Base-by-base conservation (phyloP, 2,329 filamentous ascomycete species). In the Diaporthe longicolla region DNA sequence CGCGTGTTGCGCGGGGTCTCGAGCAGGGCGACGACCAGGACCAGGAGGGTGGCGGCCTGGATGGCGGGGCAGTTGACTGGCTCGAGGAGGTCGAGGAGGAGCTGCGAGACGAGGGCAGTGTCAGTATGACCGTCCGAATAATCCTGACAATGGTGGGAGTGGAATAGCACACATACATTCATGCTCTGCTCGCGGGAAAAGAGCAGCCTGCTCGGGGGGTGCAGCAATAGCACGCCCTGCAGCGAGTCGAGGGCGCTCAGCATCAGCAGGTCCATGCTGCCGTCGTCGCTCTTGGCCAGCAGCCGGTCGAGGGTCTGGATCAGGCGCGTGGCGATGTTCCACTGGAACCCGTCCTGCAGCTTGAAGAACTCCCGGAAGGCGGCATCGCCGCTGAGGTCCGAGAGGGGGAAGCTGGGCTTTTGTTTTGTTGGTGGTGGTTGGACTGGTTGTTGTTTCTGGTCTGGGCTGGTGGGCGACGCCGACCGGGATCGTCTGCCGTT, bases 361-460 rank as follows among this genome's bases (percentile, higher is more conserved):
- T 97, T 95, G 87, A 98, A 98, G 86, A 98, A 98, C 83, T 98
- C 95, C 77, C 94, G 89, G 82, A 98, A 98, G 26, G 95, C 96
- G 26, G 94, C 94, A 83, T 98, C 97, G 76, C 92, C 90, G 68
- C 90, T 89, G 76, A 98, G 85, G 73, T 95, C 92, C 29, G 86
- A 85, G 66, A 98, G 88, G 19, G 65, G 73, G 68, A 55, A 74
- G 21, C 50, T 48, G 43, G 68, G 11, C 21, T 55, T 52, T 55
- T 32, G 11, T 13, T 48, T 9, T 52, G 55, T n/a, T 9, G 32
- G 13, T 24, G 45, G 21, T 24, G 24, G 52, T 4, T 40, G 37
- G 11, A 40, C 37, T 73, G 77, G 55, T 76, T 17, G 29, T 55
- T 72, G 48, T 70, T 71, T 72, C 26, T 71, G 58, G n/a, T 63